A percentile compares a stretch with the other conserved stretches of the same genome.
Conservation (phyloP, 2,329 filamentous ascomycete species). For the Xylaria sp. region DNA sequence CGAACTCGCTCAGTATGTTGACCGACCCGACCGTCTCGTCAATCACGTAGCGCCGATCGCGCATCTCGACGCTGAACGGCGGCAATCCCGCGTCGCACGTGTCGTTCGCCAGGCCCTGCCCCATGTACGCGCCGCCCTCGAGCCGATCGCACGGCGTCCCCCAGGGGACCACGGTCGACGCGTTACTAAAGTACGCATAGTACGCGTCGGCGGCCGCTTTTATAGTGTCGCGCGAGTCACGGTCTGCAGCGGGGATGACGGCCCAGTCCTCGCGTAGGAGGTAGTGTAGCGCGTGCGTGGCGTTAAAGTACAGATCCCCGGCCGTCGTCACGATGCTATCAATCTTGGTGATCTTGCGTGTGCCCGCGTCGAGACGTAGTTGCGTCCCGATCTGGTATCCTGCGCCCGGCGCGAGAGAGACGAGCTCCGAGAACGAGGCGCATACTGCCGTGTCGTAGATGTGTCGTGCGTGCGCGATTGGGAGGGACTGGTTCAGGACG, state of each 20-base stretch:
- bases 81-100: conserved; percentile 34
- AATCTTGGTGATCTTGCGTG: conserved; percentile 30
- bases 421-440: conserved; percentile 28
- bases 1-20: conserved; percentile 27
- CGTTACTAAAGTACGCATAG: conserved; percentile 40
- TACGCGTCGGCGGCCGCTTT: conserved; percentile 42
- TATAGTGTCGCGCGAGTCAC: conserved; percentile 32
- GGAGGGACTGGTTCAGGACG: conserved; percentile 17
- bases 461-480: conserved; percentile 26
- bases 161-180: conserved; percentile 39
- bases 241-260: conserved; percentile 31
- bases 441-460: conserved; percentile 38
- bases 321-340: conserved; percentile 38
- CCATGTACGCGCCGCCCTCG: conserved; percentile 38
- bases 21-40: conserved; percentile 24
- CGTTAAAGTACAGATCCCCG: conserved; percentile 42
- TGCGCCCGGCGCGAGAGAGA: conserved; percentile 13
- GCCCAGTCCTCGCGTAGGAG: conserved; percentile 37
- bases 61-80: conserved; percentile 27
- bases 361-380: conserved; percentile 28
- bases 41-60: conserved; percentile 26
- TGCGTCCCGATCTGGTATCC: conserved; percentile 40
- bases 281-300: conserved; percentile 41
- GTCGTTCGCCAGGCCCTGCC: conserved; percentile 32
- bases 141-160: conserved; percentile 42